These are phyloP conservation scores for Botrytis aclada DNA, from an alignment of 2,329 filamentous ascomycete genomes.

Conservation along the genomic window DNA sequence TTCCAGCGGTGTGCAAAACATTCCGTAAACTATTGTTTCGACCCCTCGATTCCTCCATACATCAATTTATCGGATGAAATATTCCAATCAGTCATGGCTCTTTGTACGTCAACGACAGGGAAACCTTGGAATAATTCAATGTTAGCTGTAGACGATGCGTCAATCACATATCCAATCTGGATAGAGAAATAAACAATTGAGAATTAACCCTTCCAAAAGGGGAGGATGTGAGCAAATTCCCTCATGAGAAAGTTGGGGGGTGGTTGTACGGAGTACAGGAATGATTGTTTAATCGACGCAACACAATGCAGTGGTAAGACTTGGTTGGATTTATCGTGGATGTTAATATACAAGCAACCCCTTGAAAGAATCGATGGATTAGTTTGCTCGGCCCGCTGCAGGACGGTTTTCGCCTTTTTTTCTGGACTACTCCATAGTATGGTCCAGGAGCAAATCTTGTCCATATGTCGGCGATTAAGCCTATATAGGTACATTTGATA, in stretches of 20 bases:
- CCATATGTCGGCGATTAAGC: not conserved
- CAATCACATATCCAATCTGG: not conserved
- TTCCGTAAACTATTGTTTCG: not conserved
- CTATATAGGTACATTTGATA: not conserved
- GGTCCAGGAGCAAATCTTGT: not conserved
- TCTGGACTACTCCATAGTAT: not conserved
- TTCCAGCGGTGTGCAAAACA: conserved; percentile 14
- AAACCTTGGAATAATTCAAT: not conserved
- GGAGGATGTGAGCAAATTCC: conserved; percentile 7
- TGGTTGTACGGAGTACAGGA: not conserved
- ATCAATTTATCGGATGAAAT: conserved; percentile 1
- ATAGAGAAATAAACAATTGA: not conserved
- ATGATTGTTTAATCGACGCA: not conserved
- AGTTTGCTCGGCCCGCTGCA: conserved; percentile 35
- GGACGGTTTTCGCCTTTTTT: conserved; percentile 27
- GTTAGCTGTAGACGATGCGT: not conserved
- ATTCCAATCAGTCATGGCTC: not conserved
- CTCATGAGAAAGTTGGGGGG: conserved; percentile 5
- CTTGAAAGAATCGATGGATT: conserved; percentile 12
- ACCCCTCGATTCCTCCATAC: not conserved
- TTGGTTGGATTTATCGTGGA: not conserved
- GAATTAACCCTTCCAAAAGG: not conserved
- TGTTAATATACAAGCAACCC: conserved; percentile 6
- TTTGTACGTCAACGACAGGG: not conserved
- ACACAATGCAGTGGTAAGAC: not conserved